Conservation (phyloP, 352 stramenopile genomes). For the Globisporangium emineosum region DNA sequence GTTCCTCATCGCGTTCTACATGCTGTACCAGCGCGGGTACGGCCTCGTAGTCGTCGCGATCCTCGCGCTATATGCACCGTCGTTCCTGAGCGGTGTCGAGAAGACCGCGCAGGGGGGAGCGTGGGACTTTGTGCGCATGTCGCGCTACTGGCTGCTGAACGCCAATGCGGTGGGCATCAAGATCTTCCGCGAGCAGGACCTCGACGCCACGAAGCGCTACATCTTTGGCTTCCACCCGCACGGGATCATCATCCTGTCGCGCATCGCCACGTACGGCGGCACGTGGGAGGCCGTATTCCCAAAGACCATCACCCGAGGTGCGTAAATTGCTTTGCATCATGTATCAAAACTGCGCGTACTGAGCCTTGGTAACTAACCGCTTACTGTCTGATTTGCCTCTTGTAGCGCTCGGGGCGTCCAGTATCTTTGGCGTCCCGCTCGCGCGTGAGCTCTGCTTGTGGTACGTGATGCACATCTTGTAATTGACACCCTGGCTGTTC, state of each 20-base stretch:
- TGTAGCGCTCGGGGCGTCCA: conserved; percentile 16
- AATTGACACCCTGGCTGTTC: not conserved
- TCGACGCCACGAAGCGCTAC: conserved; percentile 27
- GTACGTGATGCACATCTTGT: not conserved
- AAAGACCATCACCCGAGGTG: conserved; percentile 23
- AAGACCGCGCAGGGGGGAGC: conserved; percentile 30
- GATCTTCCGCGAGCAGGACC: conserved; percentile 36
- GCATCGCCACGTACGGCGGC: conserved; percentile 39
- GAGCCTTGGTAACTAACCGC: too few relatives aligned
- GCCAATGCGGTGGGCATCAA: conserved; percentile 34
- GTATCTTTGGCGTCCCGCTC: conserved; percentile 22
- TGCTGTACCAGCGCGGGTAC: conserved; percentile 32
- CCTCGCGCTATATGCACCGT: conserved; percentile 42
- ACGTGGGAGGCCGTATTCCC: conserved; percentile 41
- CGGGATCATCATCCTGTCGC: conserved; percentile 50
- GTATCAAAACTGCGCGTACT: too few relatives aligned
- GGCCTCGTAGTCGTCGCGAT: conserved; percentile 31
- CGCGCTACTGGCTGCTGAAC: conserved; percentile 31
- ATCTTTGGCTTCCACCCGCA: conserved; percentile 56
- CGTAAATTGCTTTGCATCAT: not conserved
- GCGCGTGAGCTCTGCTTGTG: conserved; percentile 23
- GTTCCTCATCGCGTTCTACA: conserved; percentile 33
- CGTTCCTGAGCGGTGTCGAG: conserved; percentile 41
- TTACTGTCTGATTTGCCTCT: not conserved
- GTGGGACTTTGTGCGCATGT: conserved; percentile 34